These are phyloP conservation scores for Sinapis alba DNA, from an alignment of 441 rosid species.

Conservation along the genomic window DNA sequence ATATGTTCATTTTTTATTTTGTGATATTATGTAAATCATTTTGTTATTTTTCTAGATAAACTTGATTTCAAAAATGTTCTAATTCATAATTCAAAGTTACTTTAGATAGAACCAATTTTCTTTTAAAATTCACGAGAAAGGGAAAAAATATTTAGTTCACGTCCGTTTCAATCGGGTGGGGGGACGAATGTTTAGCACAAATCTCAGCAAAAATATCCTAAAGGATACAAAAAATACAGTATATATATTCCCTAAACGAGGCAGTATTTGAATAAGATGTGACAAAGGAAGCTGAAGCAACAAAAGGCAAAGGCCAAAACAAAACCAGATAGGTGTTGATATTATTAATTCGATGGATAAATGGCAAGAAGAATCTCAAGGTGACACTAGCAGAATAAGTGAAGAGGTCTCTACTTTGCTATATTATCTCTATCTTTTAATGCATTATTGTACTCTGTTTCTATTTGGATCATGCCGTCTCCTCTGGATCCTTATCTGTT, in stretches of 20 bases:
- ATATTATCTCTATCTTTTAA: neutral
- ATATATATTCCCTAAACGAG: neutral
- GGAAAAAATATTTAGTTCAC: neutral
- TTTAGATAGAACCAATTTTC: neutral
- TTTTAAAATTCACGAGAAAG: too few relatives aligned
- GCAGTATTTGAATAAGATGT: neutral
- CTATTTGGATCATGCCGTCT: neutral
- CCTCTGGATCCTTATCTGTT: neutral
- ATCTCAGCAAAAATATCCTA: neutral
- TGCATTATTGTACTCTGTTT: neutral
- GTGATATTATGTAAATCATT: neutral
- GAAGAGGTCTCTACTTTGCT: neutral
- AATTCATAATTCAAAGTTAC: neutral
- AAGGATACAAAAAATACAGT: neutral
- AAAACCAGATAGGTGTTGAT: neutral
- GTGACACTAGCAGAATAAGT: neutral
- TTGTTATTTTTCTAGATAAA: neutral
- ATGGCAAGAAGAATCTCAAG: neutral
- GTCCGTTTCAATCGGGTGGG: neutral
- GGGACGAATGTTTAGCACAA: neutral
- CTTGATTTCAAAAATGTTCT: neutral
- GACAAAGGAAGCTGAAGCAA: neutral
- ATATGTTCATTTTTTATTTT: neutral
- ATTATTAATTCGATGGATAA: neutral
- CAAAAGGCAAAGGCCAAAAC: conserved; percentile 4